phyloP scores from a whole-genome alignment of 306 rosid species.

The Trichosanthes cucumerina region DNA sequence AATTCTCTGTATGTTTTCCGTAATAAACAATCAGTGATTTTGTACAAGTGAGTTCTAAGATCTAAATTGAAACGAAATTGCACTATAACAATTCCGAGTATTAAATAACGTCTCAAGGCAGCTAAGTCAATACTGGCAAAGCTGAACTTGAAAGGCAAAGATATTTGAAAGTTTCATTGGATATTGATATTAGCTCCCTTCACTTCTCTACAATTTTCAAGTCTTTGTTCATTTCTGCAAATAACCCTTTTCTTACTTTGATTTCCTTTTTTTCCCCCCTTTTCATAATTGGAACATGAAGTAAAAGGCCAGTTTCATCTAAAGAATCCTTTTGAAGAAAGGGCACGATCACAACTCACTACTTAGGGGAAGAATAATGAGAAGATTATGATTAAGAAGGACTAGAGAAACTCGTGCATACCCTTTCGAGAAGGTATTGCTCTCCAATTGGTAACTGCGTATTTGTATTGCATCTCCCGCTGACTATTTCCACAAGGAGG shows the following conservation, averaged over 20 bases:
- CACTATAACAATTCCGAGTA: not conserved
- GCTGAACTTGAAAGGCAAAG: not conserved
- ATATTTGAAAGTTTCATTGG: not conserved
- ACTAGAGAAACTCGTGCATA: conserved; percentile 19
- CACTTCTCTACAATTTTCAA: not conserved
- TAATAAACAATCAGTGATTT: not conserved
- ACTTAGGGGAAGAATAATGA: not conserved
- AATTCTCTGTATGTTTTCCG: not conserved
- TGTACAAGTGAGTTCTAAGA: not conserved
- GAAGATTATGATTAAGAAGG: not conserved
- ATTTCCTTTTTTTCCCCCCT: not conserved
- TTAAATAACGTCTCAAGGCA: no score
- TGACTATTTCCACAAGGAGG: conserved; percentile 73
- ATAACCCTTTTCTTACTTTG: not conserved
- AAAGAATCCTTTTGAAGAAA: not conserved
- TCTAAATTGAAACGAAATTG: not conserved
- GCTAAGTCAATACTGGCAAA: no score
- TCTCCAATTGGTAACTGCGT: conserved; percentile 53
- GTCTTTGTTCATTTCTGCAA: not conserved
- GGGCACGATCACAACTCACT: not conserved
- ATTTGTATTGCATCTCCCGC: conserved; percentile 79
- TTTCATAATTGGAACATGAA: not conserved
- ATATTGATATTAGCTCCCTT: not conserved
- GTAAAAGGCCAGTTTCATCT: not conserved
- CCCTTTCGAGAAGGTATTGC: conserved; percentile 84